Conservation (phyloP, 192 early-diverging fungal species). For the Backusella liffmaniae region DNA sequence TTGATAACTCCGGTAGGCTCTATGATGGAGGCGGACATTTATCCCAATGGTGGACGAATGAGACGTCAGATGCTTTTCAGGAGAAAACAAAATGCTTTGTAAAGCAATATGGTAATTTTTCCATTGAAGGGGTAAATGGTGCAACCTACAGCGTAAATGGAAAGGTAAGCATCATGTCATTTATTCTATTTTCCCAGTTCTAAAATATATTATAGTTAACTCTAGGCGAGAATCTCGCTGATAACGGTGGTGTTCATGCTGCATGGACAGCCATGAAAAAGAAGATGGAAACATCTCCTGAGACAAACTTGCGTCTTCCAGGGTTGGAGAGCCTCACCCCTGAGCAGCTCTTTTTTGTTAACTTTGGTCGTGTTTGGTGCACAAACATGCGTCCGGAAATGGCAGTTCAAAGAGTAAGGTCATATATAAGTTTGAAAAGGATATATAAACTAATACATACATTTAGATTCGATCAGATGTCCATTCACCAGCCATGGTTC, state of each 20-base stretch:
- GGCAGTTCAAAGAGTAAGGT: slow-evolving; percentile 11
- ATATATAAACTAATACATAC: background rate
- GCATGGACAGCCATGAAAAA: slow-evolving; percentile 40
- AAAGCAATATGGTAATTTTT: slow-evolving; percentile 60
- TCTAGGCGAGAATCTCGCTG: slow-evolving; percentile 67
- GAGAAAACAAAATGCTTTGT: slow-evolving; percentile 59
- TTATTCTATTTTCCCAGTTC: background rate
- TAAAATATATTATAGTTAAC: slow-evolving; percentile 34
- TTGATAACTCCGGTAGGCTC: slow-evolving; percentile 61
- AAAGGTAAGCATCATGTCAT: slow-evolving; percentile 20
- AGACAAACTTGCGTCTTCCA: slow-evolving; percentile 34
- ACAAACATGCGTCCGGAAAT: slow-evolving; percentile 40
- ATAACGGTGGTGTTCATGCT: slow-evolving; percentile 61
- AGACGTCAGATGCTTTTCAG: slow-evolving; percentile 41
- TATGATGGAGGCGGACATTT: slow-evolving; percentile 56
- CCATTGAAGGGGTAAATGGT: slow-evolving; percentile 42
- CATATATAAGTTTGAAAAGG: background rate
- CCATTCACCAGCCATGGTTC: slow-evolving; percentile 60
- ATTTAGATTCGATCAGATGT: slow-evolving; percentile 56
- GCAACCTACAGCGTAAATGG: slow-evolving; percentile 50
- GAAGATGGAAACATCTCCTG: slow-evolving; percentile 12
- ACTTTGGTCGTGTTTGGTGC: slow-evolving; percentile 71
- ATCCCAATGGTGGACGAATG: slow-evolving; percentile 42
- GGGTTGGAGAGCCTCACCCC: slow-evolving; percentile 47
- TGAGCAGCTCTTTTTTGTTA: slow-evolving; percentile 63